Evolutionary conservation across 2,329 filamentous ascomycete species (phyloP), one percentile per base, ranked within the genome.

Genomic region (Cordyceps pruinosa): DNA sequence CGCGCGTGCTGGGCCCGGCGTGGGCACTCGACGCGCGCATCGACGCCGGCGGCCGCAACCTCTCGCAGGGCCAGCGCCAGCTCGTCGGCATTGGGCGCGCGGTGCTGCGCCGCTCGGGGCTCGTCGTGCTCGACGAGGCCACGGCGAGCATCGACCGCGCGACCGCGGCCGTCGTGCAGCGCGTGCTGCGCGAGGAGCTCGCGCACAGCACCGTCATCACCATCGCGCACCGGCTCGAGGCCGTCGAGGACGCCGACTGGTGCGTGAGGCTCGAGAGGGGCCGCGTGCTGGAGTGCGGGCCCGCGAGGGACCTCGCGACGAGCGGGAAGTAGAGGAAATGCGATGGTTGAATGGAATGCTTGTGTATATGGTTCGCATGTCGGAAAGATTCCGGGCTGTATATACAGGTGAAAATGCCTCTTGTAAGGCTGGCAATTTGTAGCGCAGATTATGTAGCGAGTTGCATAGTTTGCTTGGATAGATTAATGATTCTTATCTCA

Each of bases 181-280:
- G 77, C 15, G 73, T 86, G 2, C 65, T 86, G 39, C 69, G 82
- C 4, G 75, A 78, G 25, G 82, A 85, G 64, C 71, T 86, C 45
- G 65, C 66, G 4, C 60, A 74, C 15, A 83, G 80, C 61, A 86
- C 84, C 0, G 82, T 87, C 2, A 83, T 87, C 42, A 85, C 83
- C 0, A 85, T 87, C 65, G 83, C 84, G n/a, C 84, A 87, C 66
- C 75, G 83, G 2, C 70, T 85, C 1, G 81, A 85, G 66, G 84
- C 84, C 0, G 84, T 87, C 10, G 73, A 75, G 61, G 79, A 82
- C 59, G 81, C 81, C 1, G 75, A 78, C 51, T 85, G 77, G 65
- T 80, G 77, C 56, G 66, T 85, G 48, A 69, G 80, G 30, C 63
- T 85, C 47, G 79, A 84, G 34, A 70, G 70, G 15, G 82, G 82